These are phyloP conservation scores for Microascus cirrosus DNA, from an alignment of 2,329 filamentous ascomycete species.

Conservation along the genomic window DNA sequence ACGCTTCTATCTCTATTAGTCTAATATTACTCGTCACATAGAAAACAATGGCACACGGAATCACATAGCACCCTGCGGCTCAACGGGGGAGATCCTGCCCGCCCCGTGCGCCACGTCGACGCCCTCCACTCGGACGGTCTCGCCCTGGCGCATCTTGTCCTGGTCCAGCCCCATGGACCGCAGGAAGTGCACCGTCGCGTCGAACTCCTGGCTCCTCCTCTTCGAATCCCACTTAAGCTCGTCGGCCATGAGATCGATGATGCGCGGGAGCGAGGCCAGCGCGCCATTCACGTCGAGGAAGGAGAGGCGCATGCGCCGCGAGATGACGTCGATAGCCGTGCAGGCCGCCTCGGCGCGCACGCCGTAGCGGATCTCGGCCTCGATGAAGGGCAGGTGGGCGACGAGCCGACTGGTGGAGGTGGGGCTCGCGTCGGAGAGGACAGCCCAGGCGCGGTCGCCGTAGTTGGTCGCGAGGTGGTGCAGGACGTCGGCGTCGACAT, in stretches of 20 bases:
- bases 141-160: conserved; percentile 11
- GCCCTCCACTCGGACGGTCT: conserved; percentile 11
- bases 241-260: conserved; percentile 63
- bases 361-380: conserved; percentile 63
- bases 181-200: conserved; percentile 36
- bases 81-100: background rate
- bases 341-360: conserved; percentile 63
- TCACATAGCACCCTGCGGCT: background rate
- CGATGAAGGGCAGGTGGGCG: conserved; percentile 58
- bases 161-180: conserved; percentile 29
- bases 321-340: conserved; percentile 60
- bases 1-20: background rate
- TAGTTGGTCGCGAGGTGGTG: conserved; percentile 28
- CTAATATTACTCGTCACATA: background rate
- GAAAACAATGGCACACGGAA: background rate
- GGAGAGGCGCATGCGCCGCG: conserved; percentile 60
- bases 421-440: conserved; percentile 39
- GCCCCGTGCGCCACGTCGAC: background rate
- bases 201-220: conserved; percentile 45
- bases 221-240: conserved; percentile 54
- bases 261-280: conserved; percentile 53
- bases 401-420: conserved; percentile 51
- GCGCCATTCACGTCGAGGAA: conserved; percentile 66
- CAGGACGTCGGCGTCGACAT: conserved; percentile 26
- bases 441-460: conserved; percentile 56